Evolutionary conservation across 1,284 basidiomycete species (phyloP), one percentile per base, ranked within the genome.

Genomic region (Rhizopogon parksii): DNA sequence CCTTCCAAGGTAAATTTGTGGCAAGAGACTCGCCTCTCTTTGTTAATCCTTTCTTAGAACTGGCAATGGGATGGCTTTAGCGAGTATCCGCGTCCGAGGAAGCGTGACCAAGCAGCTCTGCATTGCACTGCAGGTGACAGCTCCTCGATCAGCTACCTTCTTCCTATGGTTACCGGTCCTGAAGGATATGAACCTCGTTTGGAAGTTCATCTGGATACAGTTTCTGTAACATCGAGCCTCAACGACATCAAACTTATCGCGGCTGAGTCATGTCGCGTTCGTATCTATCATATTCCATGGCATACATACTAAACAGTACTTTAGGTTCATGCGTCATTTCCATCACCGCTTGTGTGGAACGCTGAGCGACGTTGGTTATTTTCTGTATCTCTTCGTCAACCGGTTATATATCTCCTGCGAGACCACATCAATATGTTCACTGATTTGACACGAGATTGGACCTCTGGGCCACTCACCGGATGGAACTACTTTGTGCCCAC

Each of bases 371-470:
- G 77, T 58, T 97, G 94, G 94, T 72, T 73, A 0, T 80, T 93
- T 59, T 71, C 80, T 21, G 66, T 92, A 43, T 80, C 77, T 4
- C 70, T 97, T 19, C 78, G 82, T 15, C 79, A 81, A 36, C 85
- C 92, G 3, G 71, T 79, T 4, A 75, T 95, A 32, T 88, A 82
- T 60, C 72, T 95, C 11, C 73, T 96, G 17, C 82, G 92, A 35
- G 94, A 96, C 62, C 94, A 97, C 62, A 81, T 94, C 68, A 92
- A 91, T 59, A 89, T 96, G 77, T 80, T 96, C 59, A 83, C 84
- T 2, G 94, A 97, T 66, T 75, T 96, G 5, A 83, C 83, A 35
- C 89, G 84, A 59, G 94, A 97, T 64, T 97, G 93, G 92, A 78
- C 76, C 8, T 81, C 86, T 6, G 91, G 91, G 1, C 84, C 88